Percentiles rank a stretch among this genome's conserved stretches.
phyloP scores from a whole-genome alignment of 2,329 filamentous ascomycete genomes.

The Ploettnerulaceae sp. region DNA sequence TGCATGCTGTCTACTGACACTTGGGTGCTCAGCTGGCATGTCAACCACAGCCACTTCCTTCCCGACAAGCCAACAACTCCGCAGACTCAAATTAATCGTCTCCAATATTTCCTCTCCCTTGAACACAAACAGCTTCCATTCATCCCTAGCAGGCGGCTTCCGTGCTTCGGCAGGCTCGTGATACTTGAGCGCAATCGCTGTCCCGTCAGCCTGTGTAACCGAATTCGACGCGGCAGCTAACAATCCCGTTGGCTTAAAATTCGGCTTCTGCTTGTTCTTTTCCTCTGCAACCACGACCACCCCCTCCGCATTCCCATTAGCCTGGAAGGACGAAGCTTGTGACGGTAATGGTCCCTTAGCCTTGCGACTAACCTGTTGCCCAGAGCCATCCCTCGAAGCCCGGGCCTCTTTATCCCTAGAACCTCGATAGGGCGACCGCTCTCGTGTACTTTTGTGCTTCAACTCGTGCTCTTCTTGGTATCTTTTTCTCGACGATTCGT shows the following conservation, averaged over 20 bases:
- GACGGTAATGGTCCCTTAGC: conserved; percentile 51
- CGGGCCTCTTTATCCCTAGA: conserved; percentile 17
- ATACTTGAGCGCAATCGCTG: conserved; percentile 82
- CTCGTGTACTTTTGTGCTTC: conserved; percentile 24
- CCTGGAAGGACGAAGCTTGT: conserved; percentile 55
- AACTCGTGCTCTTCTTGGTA: conserved; percentile 24
- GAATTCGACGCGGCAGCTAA: conserved; percentile 85
- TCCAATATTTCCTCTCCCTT: conserved; percentile 77
- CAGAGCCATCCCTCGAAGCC: conserved; percentile 23
- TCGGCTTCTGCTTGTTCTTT: conserved; percentile 77
- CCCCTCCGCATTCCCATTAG: conserved; percentile 40
- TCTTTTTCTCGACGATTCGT: conserved; percentile 19
- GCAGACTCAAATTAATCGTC: conserved; percentile 68
- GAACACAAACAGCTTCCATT: conserved; percentile 92
- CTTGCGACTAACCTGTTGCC: conserved; percentile 23
- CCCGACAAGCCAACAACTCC: conserved; percentile 89
- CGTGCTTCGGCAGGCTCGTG: conserved; percentile 91
- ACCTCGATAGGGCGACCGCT: conserved; percentile 26
- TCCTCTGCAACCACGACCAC: conserved; percentile 31
- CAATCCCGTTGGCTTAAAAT: conserved; percentile 73
- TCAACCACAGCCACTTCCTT: conserved; percentile 78
- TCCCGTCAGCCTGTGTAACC: conserved; percentile 65
- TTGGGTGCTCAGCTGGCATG: conserved; percentile 80
- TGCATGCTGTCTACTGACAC: conserved; percentile 91
- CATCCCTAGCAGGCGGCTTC: conserved; percentile 71